phyloP scores from a whole-genome alignment of 768 basidiomycete species.

The Suillus alpinus region DNA sequence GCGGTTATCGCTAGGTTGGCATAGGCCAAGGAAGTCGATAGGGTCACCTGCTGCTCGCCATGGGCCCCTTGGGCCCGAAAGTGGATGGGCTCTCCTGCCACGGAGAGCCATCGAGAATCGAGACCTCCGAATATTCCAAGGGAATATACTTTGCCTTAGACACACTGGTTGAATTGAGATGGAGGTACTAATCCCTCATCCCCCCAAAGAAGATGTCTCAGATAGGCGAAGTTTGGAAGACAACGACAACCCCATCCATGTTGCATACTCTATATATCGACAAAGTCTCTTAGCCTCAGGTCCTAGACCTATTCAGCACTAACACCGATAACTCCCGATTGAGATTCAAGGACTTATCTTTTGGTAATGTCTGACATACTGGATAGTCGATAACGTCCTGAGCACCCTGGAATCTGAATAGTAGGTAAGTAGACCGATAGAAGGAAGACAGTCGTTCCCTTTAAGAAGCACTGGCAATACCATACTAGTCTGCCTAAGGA shows the following conservation, averaged over 20 bases:
- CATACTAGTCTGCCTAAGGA: neutral
- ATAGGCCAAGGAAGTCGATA: neutral
- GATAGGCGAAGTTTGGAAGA: neutral
- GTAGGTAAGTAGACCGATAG: neutral
- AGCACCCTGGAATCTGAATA: neutral
- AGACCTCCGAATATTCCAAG: neutral
- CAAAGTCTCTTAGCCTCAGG: neutral
- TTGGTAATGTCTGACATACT: neutral
- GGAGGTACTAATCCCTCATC: neutral
- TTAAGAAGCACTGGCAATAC: neutral
- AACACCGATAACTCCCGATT: neutral
- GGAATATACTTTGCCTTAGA: neutral
- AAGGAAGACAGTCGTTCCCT: neutral
- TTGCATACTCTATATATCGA: neutral
- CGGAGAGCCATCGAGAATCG: neutral
- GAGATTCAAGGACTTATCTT: neutral
- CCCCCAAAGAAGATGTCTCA: neutral
- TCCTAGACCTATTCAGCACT: neutral
- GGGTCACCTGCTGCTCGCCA: neutral
- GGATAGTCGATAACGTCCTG: neutral
- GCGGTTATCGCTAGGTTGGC: neutral
- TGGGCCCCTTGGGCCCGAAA: neutral
- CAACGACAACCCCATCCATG: neutral
- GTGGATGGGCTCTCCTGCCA: neutral
- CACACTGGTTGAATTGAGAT: neutral